Conservation (phyloP, 2,329 filamentous ascomycete genomes). For the Piedraia hortae region DNA sequence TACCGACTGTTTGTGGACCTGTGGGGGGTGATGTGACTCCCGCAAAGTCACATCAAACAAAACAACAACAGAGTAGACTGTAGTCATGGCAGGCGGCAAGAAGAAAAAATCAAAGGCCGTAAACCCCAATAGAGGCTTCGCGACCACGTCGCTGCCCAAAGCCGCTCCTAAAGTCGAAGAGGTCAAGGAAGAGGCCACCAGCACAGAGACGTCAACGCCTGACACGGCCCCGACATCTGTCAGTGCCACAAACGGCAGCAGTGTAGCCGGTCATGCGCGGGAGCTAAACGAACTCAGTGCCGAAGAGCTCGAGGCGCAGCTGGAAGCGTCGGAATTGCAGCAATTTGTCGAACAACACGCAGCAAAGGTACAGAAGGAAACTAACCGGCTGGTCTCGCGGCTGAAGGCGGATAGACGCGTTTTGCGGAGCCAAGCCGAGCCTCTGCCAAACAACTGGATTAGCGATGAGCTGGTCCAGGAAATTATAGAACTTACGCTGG, state of each 20-base stretch:
- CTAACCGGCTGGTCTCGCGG: conserved; percentile 44
- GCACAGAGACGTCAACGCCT: no score
- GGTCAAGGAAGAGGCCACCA: no score
- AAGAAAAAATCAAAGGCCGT: conserved; percentile 84
- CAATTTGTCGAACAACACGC: conserved; percentile 62
- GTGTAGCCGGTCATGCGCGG: conserved; percentile 7
- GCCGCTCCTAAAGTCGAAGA: conserved; percentile 36
- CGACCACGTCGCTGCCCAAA: conserved; percentile 66
- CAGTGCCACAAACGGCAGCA: conserved; percentile 6
- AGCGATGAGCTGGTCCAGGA: conserved; percentile 50
- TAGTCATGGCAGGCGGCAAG: conserved; percentile 11
- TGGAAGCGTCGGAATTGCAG: conserved; percentile 78
- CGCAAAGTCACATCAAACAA: no score
- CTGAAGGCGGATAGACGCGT: conserved; percentile 67
- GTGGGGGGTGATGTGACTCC: no score
- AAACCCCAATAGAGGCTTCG: conserved; percentile 77
- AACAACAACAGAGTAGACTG: no score
- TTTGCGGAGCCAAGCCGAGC: conserved; percentile 50
- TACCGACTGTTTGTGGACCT: no score
- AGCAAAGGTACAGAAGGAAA: conserved; percentile 52
- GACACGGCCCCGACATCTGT: conserved; percentile 2
- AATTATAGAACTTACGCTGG: conserved; percentile 44
- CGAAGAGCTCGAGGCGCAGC: conserved; percentile 68
- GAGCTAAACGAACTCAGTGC: conserved; percentile 35
- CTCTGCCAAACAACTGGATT: conserved; percentile 53